A percentile compares a stretch with the other conserved stretches of the same genome.
Conservation (phyloP, 2,329 filamentous ascomycete species). For the Paraphaeosphaeria sporulosa region DNA sequence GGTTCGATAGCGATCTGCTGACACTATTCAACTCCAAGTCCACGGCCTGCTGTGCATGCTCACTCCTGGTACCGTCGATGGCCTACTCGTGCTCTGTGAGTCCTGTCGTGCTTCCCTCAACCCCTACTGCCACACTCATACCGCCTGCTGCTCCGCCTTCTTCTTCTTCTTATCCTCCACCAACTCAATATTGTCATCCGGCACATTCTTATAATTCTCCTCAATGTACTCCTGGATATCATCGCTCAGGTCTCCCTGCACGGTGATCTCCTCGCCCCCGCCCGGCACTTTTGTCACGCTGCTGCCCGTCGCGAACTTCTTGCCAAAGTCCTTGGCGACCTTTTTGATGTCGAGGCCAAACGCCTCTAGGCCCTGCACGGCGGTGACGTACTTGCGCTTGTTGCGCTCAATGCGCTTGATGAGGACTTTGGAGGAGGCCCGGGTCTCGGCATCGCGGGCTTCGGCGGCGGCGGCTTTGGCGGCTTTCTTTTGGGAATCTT, state of each 20-base stretch:
- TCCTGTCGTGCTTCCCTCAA: not conserved
- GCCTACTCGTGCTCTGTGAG: not conserved
- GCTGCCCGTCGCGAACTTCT: conserved; percentile 96
- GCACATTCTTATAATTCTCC: conserved; percentile 88
- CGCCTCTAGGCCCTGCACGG: conserved; percentile 86
- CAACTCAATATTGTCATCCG: conserved; percentile 92
- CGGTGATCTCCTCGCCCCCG: conserved; percentile 94
- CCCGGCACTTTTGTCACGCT: conserved; percentile 88
- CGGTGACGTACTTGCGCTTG: conserved; percentile 96
- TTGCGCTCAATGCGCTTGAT: conserved; percentile 99
- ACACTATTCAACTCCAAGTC: not conserved
- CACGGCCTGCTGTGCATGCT: not conserved
- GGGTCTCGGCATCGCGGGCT: conserved; percentile 80
- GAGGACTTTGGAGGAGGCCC: conserved; percentile 80
- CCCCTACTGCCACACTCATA: not conserved
- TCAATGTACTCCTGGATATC: conserved; percentile 91
- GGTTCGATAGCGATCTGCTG: not conserved
- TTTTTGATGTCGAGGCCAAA: conserved; percentile 96
- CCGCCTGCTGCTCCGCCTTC: conserved; percentile 59
- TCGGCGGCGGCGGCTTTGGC: conserved; percentile 91
- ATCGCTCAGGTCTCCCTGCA: conserved; percentile 95
- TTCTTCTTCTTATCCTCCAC: conserved; percentile 98
- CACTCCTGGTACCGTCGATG: not conserved
- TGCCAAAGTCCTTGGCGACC: conserved; percentile 93
- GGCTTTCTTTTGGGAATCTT: conserved; percentile 96